Base-by-base conservation (phyloP, 2,329 filamentous ascomycete species). In the Beauveria varroae region DNA sequence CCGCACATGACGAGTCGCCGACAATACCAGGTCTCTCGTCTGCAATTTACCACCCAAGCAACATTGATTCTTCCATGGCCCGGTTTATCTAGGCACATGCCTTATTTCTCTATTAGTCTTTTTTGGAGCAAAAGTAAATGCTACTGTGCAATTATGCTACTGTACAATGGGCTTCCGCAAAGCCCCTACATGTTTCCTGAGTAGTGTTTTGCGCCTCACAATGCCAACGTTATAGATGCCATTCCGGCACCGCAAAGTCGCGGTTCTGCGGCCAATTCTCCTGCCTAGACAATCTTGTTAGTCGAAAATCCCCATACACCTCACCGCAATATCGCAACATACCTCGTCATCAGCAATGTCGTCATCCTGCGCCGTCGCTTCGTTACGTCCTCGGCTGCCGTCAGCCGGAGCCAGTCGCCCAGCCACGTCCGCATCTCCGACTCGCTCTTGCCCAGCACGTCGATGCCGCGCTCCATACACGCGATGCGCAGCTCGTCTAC, bases 401-500 rank as follows among this genome's bases (percentile, higher is more conserved):
- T 78, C 67, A 77, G 68, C n/a, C 71, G 68, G 52, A 85, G 66
- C 83, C 82, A 85, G 59, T 74, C 70, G 24, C 70, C 73, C 49
- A 85, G 69, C 66, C 73, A 68, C 9, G 68, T 69, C 63, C 80
- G 73, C 65, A 91, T 68, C 63, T 84, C 82, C 1, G 74, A 72
- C 67, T 90, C 85, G 24, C 82, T 83, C 62, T 81, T 80, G 3
- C 75, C 80, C 28, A 84, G 65, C 10, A 84, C 79, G 66, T 84
- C 76, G 41, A 89, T 78, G 1, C 87, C 90, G 16, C 89, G 80
- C 65, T 91, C 89, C 62, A 85, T 80, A 67, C 88, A 89, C 16
- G 90, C 90, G 63, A 91, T 80, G 63, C 76, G 75, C 22, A 92
- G 75, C 76, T 96, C 91, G 44, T 83, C 81, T 8, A 74, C 74